These are phyloP conservation scores for Aphelidium insulamus DNA, from an alignment of 371 early-diverging fungal genomes.

Conservation along the genomic window DNA sequence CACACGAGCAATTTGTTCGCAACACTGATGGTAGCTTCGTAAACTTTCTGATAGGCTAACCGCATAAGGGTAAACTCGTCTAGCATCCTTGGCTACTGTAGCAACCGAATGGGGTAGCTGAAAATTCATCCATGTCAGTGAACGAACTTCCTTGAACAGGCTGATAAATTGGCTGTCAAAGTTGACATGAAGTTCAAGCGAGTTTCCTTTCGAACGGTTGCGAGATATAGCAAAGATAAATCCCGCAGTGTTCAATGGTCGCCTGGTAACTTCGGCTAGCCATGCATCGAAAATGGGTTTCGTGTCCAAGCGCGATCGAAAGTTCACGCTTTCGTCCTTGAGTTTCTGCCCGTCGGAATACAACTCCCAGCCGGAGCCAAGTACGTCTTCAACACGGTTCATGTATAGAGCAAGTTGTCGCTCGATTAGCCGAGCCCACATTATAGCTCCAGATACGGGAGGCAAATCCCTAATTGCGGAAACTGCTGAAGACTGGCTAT, in stretches of 20 bases:
- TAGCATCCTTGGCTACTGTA: conserved; percentile 83
- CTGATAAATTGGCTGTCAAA: conserved; percentile 87
- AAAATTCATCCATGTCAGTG: conserved; percentile 76
- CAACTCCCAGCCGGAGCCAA: conserved; percentile 92
- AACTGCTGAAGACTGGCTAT: conserved; percentile 71
- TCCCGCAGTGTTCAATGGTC: conserved; percentile 62
- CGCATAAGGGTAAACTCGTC: conserved; percentile 91
- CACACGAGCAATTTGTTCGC: conserved; percentile 50
- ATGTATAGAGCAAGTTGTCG: conserved; percentile 83
- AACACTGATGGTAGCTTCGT: conserved; percentile 71
- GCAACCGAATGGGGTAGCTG: conserved; percentile 80
- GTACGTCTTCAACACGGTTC: conserved; percentile 90
- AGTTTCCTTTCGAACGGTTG: conserved; percentile 49
- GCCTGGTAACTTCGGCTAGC: conserved; percentile 59
- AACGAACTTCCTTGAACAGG: conserved; percentile 91
- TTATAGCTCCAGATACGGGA: conserved; percentile 78
- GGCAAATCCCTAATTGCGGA: conserved; percentile 80
- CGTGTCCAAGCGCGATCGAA: conserved; percentile 81
- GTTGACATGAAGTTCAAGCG: conserved; percentile 66
- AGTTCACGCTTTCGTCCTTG: conserved; percentile 65
- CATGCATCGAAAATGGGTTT: conserved; percentile 73
- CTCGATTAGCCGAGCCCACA: conserved; percentile 96
- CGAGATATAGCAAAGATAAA: conserved; percentile 75
- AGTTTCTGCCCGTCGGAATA: conserved; percentile 92
- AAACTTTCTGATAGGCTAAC: conserved; percentile 87